Base-by-base conservation (phyloP, 2,329 filamentous ascomycete species). In the Malbranchea zuffiana region DNA sequence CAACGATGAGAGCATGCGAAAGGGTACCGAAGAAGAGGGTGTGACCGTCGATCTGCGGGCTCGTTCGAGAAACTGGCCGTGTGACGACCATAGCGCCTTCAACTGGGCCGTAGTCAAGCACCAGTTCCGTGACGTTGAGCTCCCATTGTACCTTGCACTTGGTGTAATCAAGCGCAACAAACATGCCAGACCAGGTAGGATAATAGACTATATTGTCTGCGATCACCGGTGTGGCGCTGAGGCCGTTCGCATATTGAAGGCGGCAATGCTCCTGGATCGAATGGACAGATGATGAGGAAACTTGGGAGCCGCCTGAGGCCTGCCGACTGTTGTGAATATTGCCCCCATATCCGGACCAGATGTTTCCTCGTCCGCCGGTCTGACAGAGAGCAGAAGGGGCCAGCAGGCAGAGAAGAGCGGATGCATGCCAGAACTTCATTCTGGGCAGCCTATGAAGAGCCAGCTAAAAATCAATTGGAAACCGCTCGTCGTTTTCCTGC, bases 121-220 rank as follows among this genome's bases (percentile, higher is more conserved):
- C 27, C 27, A 30, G 13, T 8, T 15, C 2, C 13, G 27, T 30
- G 27, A 30, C 27, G 13, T 30, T 30, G 13, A 30, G 27, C 27
- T 30, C 27, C 27, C 27, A 30, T 30, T 30, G 27, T 15, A 30
- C 27, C 13, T 30, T 30, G 27, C 27, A 30, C 8, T 8, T 10
- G 10, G 27, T 15, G 13, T 10, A 30, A 15, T 30, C 27, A 30
- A 30, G 27, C 10, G 27, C 27, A 11, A 30, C 27, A 15, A 30
- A 30, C 27, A 30, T 8, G 27, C 27, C 27, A 8, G 8, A 8
- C 27, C 27, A 30, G 8, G 27, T 30, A 11, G 27, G 27, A 30
- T n/a, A 30, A 30, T 30, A 30, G 13, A 15, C 27, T n/a, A 8
- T 30, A 15, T 15, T 15, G 16, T 30, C 27, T 8, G 8, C 8